These are phyloP conservation scores for Buxus sempervirens DNA, from an alignment of 164 flowering plant species.

Conservation along the genomic window DNA sequence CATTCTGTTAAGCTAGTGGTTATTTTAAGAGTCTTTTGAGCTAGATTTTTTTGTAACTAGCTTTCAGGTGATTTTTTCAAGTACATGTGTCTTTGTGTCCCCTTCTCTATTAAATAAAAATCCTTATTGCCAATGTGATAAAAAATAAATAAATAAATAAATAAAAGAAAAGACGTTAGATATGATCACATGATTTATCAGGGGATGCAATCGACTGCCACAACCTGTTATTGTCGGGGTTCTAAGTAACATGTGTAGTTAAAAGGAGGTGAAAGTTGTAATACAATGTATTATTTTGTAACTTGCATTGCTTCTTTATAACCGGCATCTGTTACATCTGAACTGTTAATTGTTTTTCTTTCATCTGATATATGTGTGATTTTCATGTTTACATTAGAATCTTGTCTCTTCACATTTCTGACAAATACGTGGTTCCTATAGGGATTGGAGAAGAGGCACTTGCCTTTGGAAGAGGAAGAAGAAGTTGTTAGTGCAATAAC, in stretches of 20 bases:
- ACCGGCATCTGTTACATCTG: neutral
- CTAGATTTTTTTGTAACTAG: too few species aligned
- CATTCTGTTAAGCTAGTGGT: too few species aligned
- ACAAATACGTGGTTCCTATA: conserved; percentile 22
- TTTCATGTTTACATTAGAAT: neutral
- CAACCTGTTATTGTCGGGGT: neutral
- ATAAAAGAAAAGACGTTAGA: too few species aligned
- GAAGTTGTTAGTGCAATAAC: conserved; percentile 82
- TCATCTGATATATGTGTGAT: neutral
- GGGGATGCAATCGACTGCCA: too few species aligned
- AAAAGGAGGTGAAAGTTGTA: neutral
- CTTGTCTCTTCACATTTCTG: neutral
- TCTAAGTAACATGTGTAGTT: neutral
- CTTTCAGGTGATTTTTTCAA: too few species aligned
- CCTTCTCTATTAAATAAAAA: too few species aligned
- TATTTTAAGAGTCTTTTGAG: too few species aligned
- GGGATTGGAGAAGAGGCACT: conserved; percentile 69
- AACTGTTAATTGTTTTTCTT: neutral
- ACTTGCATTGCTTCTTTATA: neutral
- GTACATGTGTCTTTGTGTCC: too few species aligned
- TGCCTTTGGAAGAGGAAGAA: conserved; percentile 78
- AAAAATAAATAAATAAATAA: too few species aligned
- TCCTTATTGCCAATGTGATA: too few species aligned
- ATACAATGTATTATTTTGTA: neutral
- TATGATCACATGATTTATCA: too few species aligned